These are phyloP conservation scores for Fusarium virguliforme DNA, from an alignment of 2,329 filamentous ascomycete genomes.

Conservation along the genomic window DNA sequence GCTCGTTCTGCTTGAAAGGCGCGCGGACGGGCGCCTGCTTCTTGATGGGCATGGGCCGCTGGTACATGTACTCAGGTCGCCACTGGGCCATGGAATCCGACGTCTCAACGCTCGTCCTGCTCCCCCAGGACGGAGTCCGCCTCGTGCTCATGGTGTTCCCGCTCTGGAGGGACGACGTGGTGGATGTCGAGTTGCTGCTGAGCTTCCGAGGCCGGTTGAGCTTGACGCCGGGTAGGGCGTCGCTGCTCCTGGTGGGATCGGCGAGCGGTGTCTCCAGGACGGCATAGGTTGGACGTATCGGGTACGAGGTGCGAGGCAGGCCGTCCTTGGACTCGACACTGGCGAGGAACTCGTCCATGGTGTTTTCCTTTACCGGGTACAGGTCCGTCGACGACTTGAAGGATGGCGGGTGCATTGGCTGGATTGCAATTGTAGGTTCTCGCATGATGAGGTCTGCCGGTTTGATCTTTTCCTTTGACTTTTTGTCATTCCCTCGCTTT, in stretches of 20 bases:
- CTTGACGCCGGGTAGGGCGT: conserved; percentile 39
- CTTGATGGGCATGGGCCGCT: conserved; percentile 46
- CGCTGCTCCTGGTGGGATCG: conserved; percentile 42
- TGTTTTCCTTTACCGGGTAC: conserved; percentile 41
- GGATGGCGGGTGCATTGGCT: conserved; percentile 44
- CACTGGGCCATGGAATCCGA: conserved; percentile 54
- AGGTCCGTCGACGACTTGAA: conserved; percentile 42
- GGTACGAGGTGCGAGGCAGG: conserved; percentile 39
- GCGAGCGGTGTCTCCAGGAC: conserved; percentile 52
- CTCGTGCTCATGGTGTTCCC: conserved; percentile 50
- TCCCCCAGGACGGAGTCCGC: conserved; percentile 55
- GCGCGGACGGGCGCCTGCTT: conserved; percentile 38
- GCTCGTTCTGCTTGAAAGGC: conserved; percentile 63
- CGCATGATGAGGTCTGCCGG: conserved; percentile 40
- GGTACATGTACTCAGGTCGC: conserved; percentile 45
- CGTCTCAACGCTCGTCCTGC: conserved; percentile 60
- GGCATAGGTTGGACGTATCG: conserved; percentile 53
- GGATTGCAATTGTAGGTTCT: conserved; percentile 43
- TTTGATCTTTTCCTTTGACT: conserved; percentile 30
- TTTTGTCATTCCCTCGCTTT: conserved; percentile 33
- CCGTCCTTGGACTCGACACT: conserved; percentile 28
- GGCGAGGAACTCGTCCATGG: conserved; percentile 37
- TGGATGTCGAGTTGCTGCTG: conserved; percentile 51
- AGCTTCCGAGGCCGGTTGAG: conserved; percentile 59
- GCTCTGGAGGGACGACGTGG: conserved; percentile 52